Conservation (phyloP, 805 yeast genomes). For the Scheffersomyces coipomensis region DNA sequence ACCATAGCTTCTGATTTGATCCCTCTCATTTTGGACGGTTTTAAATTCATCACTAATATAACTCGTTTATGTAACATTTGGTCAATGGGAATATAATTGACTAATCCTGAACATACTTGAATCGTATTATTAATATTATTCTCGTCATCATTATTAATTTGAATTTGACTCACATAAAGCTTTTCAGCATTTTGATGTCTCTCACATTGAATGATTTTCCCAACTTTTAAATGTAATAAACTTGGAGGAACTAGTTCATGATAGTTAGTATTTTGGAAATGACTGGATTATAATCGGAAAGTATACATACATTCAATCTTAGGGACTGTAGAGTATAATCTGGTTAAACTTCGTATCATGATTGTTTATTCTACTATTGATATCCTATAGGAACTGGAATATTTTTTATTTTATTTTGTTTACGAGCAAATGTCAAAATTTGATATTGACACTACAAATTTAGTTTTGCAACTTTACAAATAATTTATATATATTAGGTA, state of each 20-base stretch:
- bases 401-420: too few species aligned
- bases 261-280: too few species aligned
- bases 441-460: too few species aligned
- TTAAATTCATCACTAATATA: constrained; percentile 56
- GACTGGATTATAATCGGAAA: too few species aligned
- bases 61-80: constrained; percentile 41
- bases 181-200: constrained; percentile 59
- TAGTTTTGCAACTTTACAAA: too few species aligned
- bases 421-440: too few species aligned
- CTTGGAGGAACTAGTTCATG: constrained; percentile 18
- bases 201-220: constrained; percentile 43
- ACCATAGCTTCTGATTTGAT: constrained; percentile 63
- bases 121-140: constrained; percentile 6
- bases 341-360: too few species aligned
- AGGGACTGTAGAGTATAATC: too few species aligned
- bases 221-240: constrained; percentile 38
- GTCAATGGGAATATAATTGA: constrained; percentile 38
- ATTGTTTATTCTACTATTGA: too few species aligned
- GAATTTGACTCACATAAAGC: constrained; percentile 55
- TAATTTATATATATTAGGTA: too few species aligned
- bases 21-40: constrained; percentile 64
- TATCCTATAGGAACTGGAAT: too few species aligned
- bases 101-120: constrained; percentile 63
- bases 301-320: too few species aligned
- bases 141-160: constrained; percentile 15